Percentiles rank a stretch among this genome's conserved stretches.
phyloP scores from a whole-genome alignment of 2,329 filamentous ascomycete species.

The Colletotrichum trifolii region DNA sequence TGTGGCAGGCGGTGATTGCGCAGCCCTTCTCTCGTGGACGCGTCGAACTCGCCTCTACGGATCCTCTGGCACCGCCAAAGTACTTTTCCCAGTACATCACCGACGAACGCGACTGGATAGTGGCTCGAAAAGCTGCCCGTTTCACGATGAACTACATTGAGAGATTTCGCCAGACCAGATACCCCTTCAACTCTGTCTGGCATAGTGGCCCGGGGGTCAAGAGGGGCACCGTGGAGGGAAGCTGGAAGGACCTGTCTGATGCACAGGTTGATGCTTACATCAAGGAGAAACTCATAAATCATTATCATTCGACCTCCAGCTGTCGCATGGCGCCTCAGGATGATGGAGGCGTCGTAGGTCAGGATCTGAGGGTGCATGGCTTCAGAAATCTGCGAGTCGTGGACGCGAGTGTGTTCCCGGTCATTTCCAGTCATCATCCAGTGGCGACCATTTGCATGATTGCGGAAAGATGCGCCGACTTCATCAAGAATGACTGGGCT shows the following conservation, averaged over 20 bases:
- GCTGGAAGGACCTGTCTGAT: conserved; percentile 43
- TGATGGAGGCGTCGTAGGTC: conserved; percentile 32
- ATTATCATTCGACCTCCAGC: conserved; percentile 30
- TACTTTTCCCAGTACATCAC: conserved; percentile 46
- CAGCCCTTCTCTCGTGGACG: conserved; percentile 45
- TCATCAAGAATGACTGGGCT: conserved; percentile 40
- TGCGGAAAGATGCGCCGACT: conserved; percentile 46
- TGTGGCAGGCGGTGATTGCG: conserved; percentile 43
- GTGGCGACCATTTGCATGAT: conserved; percentile 46
- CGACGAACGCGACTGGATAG: conserved; percentile 43
- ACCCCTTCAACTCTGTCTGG: conserved; percentile 37
- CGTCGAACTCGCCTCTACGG: conserved; percentile 47
- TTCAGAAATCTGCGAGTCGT: conserved; percentile 38
- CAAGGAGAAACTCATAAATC: conserved; percentile 2
- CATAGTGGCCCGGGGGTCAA: conserved; percentile 18
- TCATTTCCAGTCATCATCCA: conserved; percentile 43
- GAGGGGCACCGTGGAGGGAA: conserved; percentile 8
- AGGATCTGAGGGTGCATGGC: conserved; percentile 36
- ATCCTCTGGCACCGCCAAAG: conserved; percentile 47
- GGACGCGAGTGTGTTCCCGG: conserved; percentile 45
- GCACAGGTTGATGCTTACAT: conserved; percentile 45
- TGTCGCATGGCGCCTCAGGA: conserved; percentile 37
- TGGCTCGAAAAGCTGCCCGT: conserved; percentile 42
- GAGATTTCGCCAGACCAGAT: conserved; percentile 42
- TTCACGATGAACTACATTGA: conserved; percentile 46